These are phyloP conservation scores for Xylaria arbuscula DNA, from an alignment of 2,329 filamentous ascomycete genomes.

Conservation along the genomic window DNA sequence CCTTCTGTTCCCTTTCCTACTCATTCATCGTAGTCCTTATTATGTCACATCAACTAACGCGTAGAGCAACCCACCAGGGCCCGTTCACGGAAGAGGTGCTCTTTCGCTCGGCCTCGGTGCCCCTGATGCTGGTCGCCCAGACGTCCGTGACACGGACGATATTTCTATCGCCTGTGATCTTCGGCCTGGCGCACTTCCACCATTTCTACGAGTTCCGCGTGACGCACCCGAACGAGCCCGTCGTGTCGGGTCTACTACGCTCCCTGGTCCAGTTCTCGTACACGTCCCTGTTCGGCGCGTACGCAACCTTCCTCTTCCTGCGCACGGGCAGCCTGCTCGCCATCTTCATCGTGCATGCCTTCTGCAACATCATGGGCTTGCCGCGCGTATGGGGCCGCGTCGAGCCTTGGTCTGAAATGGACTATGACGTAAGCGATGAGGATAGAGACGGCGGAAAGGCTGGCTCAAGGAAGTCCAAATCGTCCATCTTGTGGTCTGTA, in stretches of 20 bases:
- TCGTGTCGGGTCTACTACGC: constrained; percentile 72
- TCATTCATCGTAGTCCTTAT: constrained; percentile 1
- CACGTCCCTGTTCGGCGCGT: constrained; percentile 93
- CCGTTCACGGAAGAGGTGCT: constrained; percentile 93
- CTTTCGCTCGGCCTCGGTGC: constrained; percentile 88
- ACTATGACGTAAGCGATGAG: constrained; percentile 40
- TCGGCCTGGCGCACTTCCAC: constrained; percentile 92
- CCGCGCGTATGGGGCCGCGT: constrained; percentile 87
- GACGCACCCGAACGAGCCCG: constrained; percentile 76
- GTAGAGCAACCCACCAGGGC: constrained; percentile 62
- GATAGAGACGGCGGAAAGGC: constrained; percentile 33
- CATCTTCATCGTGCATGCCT: constrained; percentile 80
- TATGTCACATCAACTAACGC: background rate
- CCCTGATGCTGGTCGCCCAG: constrained; percentile 80
- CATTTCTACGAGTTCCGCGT: constrained; percentile 95
- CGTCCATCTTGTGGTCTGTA: constrained; percentile 73
- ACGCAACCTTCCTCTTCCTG: constrained; percentile 88
- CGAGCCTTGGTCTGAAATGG: constrained; percentile 56
- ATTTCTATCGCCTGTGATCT: constrained; percentile 86
- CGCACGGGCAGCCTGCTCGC: constrained; percentile 84
- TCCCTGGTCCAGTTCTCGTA: constrained; percentile 88
- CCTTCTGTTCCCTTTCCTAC: constrained; percentile 9
- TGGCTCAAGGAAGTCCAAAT: constrained; percentile 43
- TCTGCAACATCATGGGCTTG: constrained; percentile 93
- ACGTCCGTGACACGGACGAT: constrained; percentile 70